phyloP scores from a whole-genome alignment of 2,329 filamentous ascomycete species.

The Fusarium longipes region DNA sequence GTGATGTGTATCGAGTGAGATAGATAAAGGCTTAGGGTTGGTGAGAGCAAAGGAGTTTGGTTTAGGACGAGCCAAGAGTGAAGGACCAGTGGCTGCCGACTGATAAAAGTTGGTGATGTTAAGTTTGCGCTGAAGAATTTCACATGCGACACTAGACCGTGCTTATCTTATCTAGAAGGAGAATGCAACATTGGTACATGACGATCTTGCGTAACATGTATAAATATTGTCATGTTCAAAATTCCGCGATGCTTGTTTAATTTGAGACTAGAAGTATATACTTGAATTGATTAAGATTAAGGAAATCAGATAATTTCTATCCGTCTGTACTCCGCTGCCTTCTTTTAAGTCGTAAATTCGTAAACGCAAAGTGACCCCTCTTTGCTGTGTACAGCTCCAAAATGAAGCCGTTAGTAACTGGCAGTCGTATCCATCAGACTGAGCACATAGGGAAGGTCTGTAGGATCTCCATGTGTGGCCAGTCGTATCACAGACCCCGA shows the following conservation, averaged over 20 bases:
- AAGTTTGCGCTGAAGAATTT: constrained; percentile 38
- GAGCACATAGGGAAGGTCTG: constrained; percentile 53
- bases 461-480: constrained; percentile 52
- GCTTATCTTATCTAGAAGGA: constrained; percentile 42
- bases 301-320: constrained; percentile 26
- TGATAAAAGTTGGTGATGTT: constrained; percentile 21
- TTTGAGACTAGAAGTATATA: constrained; percentile 15
- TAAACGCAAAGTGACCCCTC: constrained; percentile 31
- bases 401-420: constrained; percentile 40
- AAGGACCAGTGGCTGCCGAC: not conserved
- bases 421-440: constrained; percentile 49
- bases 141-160: constrained; percentile 37
- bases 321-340: constrained; percentile 7
- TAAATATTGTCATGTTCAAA: not conserved
- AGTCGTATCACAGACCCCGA: constrained; percentile 62
- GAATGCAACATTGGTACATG: too few species aligned
- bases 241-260: not conserved
- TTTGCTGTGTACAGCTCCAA: constrained; percentile 11
- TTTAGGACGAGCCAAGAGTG: not conserved
- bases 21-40: not conserved
- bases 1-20: too few species aligned
- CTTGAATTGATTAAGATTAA: constrained; percentile 41
- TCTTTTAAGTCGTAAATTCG: constrained; percentile 42
- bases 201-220: not conserved
- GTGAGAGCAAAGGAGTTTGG: not conserved